Conservation (phyloP, 2,329 filamentous ascomycete genomes). For the Fusarium dlaminii region DNA sequence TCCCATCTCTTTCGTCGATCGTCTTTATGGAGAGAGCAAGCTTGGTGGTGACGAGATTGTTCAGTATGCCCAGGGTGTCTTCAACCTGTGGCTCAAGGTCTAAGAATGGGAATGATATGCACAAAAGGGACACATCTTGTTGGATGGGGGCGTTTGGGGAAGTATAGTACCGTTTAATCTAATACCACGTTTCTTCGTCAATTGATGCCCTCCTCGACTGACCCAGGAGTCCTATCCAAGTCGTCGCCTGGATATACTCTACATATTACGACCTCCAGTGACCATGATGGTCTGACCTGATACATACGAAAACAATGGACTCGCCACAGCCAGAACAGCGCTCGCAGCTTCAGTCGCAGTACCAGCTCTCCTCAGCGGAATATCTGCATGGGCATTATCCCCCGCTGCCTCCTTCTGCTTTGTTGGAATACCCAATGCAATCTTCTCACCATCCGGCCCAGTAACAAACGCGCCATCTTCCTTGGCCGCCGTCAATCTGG, state of each 20-base stretch:
- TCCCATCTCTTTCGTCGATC: constrained; percentile 95
- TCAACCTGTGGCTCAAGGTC: constrained; percentile 81
- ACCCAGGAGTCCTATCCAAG: not conserved
- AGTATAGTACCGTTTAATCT: constrained; percentile 46
- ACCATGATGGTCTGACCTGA: constrained; percentile 88
- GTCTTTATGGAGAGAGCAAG: constrained; percentile 95
- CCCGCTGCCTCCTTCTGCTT: constrained; percentile 60
- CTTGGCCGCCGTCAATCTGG: constrained; percentile 83
- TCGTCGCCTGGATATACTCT: not conserved
- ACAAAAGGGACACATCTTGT: constrained; percentile 39
- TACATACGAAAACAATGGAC: constrained; percentile 85
- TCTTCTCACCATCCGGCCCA: constrained; percentile 78
- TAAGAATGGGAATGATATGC: constrained; percentile 48
- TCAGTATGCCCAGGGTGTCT: constrained; percentile 89
- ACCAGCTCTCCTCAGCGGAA: constrained; percentile 80
- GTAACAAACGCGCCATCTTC: constrained; percentile 83
- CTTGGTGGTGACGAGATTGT: constrained; percentile 95
- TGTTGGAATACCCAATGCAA: constrained; percentile 77
- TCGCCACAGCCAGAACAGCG: constrained; percentile 79
- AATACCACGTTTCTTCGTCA: constrained; percentile 44
- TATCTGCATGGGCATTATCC: constrained; percentile 68
- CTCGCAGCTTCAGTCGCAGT: constrained; percentile 83
- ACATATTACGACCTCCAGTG: constrained; percentile 77
- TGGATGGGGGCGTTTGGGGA: constrained; percentile 45
- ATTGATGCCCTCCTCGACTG: not conserved